Evolutionary conservation across 306 rosid species (phyloP).

Genomic region (Corylus heterophylla): DNA sequence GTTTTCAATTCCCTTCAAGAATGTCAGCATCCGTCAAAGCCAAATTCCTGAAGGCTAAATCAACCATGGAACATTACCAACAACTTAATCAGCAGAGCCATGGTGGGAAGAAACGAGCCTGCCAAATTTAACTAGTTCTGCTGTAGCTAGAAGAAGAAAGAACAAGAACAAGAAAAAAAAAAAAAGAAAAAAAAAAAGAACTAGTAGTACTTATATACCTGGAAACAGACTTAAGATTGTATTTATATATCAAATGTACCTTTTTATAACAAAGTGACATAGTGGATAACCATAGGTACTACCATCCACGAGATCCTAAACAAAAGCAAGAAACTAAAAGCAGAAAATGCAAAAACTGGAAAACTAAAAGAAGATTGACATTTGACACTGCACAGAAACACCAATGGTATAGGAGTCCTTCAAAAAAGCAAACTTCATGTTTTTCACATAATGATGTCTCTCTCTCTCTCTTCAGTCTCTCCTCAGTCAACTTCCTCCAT

Average conservation of each 20-base stretch:
- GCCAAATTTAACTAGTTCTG: too few species aligned
- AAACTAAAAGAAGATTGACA: neutral
- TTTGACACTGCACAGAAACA: neutral
- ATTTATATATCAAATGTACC: neutral
- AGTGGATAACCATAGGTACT: neutral
- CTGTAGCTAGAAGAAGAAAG: too few species aligned
- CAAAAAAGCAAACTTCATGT: neutral
- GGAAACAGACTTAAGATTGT: neutral
- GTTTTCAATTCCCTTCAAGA: too few species aligned
- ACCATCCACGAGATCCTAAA: neutral
- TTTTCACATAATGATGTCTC: too few species aligned
- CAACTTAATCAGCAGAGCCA: too few species aligned
- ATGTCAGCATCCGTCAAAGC: too few species aligned
- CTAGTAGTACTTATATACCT: too few species aligned
- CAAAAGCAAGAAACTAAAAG: neutral
- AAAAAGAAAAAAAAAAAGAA: too few species aligned
- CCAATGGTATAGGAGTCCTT: neutral
- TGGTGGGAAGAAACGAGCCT: too few species aligned
- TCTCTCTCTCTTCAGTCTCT: neutral
- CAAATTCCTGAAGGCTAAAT: too few species aligned
- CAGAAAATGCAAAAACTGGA: neutral
- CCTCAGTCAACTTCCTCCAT: constrained; percentile 27
- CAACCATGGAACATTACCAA: too few species aligned
- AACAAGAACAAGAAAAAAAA: too few species aligned
- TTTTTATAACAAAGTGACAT: neutral